These are phyloP conservation scores for Tylopilus orsonianus DNA, from an alignment of 1,284 basidiomycete species.

Conservation along the genomic window DNA sequence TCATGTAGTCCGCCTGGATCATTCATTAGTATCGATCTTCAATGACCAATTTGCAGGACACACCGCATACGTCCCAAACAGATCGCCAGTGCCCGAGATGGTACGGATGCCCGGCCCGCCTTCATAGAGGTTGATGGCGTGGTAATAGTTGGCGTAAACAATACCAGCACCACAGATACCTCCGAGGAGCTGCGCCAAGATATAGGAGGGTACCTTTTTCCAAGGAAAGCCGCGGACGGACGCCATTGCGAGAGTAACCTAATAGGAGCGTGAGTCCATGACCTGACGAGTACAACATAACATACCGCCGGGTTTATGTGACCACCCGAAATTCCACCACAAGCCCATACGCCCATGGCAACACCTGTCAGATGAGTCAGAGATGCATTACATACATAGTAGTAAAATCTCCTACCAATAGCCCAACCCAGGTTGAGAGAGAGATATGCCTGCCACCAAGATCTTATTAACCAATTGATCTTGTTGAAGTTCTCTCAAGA, in stretches of 20 bases:
- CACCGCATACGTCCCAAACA: slow-evolving; percentile 75
- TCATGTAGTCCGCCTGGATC: slow-evolving; percentile 60
- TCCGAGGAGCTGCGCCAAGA: slow-evolving; percentile 71
- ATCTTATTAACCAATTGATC: slow-evolving; percentile 1
- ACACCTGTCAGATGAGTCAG: slow-evolving; percentile 34
- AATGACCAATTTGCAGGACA: slow-evolving; percentile 22
- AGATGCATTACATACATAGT: slow-evolving; percentile 2
- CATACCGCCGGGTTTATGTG: slow-evolving; percentile 76
- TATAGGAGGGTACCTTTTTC: slow-evolving; percentile 74
- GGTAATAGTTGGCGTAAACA: slow-evolving; percentile 75
- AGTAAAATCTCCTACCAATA: slow-evolving; percentile 41
- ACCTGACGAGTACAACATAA: slow-evolving; percentile 4
- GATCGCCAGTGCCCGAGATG: slow-evolving; percentile 58
- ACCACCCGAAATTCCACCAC: slow-evolving; percentile 68
- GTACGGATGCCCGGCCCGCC: slow-evolving; percentile 62
- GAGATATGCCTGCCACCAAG: slow-evolving; percentile 47
- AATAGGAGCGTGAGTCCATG: slow-evolving; percentile 7
- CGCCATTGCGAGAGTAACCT: slow-evolving; percentile 69
- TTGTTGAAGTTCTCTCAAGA: slow-evolving; percentile 9
- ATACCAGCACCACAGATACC: slow-evolving; percentile 65
- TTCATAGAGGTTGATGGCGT: slow-evolving; percentile 72
- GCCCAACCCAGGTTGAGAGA: slow-evolving; percentile 70
- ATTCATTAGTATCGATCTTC: slow-evolving; percentile 15
- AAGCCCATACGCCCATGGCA: slow-evolving; percentile 68
- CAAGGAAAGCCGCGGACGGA: slow-evolving; percentile 74